These are phyloP conservation scores for Sistotremastrum suecicum DNA, from an alignment of 768 basidiomycete genomes.

Conservation along the genomic window DNA sequence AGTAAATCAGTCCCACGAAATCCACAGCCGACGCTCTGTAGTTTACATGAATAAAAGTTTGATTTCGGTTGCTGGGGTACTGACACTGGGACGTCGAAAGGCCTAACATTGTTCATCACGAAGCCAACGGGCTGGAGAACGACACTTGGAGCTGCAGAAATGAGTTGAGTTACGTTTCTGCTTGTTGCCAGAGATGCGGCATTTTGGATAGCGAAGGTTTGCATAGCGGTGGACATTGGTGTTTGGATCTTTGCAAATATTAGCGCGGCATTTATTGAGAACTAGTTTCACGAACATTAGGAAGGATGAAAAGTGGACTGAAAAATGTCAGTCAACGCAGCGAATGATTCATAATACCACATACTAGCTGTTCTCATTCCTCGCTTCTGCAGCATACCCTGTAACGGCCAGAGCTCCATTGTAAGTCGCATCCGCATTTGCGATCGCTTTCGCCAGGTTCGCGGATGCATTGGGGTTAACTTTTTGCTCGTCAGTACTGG, in stretches of 20 bases:
- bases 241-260: constrained; percentile 11
- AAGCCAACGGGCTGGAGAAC: constrained; percentile 35
- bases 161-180: constrained; percentile 21
- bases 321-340: constrained; percentile 9
- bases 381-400: constrained; percentile 30
- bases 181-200: constrained; percentile 14
- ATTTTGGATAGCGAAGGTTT: constrained; percentile 21
- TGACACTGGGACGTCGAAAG: constrained; percentile 47
- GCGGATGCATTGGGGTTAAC: constrained; percentile 19
- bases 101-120: constrained; percentile 32
- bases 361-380: constrained; percentile 49
- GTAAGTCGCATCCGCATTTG: constrained; percentile 24
- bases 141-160: constrained; percentile 33
- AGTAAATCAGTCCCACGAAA: constrained; percentile 19
- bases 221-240: constrained; percentile 24
- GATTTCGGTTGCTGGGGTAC: constrained; percentile 6
- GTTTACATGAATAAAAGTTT: not conserved
- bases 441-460: constrained; percentile 10
- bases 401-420: constrained; percentile 36
- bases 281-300: not conserved
- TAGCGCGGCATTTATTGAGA: not conserved
- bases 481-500: constrained; percentile 21
- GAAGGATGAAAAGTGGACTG: not conserved
- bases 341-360: constrained; percentile 9
- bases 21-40: constrained; percentile 16